phyloP scores from a whole-genome alignment of 2,329 filamentous ascomycete species.

The Dichotomopilus funicola region DNA sequence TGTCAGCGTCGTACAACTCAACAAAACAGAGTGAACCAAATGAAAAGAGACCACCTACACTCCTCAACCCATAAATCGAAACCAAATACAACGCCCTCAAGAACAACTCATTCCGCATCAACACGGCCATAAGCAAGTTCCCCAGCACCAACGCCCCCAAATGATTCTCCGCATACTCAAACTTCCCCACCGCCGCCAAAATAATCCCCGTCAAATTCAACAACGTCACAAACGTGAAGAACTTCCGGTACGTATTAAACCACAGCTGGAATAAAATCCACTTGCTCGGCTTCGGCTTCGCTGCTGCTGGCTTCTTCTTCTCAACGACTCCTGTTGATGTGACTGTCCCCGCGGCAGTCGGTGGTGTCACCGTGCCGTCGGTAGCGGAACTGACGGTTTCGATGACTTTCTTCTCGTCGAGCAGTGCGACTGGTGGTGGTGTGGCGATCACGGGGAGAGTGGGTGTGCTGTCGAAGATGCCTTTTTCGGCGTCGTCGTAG shows the following conservation, averaged over 20 bases:
- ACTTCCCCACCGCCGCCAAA: constrained; percentile 28
- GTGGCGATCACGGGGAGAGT: constrained; percentile 23
- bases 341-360: constrained; percentile 21
- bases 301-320: constrained; percentile 7
- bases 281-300: constrained; percentile 25
- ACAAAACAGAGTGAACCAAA: neutral
- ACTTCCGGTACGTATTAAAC: constrained; percentile 37
- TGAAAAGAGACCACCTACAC: constrained; percentile 25
- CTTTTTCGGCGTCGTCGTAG: constrained; percentile 32
- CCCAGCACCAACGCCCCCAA: constrained; percentile 35
- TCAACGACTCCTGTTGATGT: neutral
- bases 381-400: constrained; percentile 13
- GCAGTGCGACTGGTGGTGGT: constrained; percentile 14
- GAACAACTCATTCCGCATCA: constrained; percentile 37
- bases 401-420: constrained; percentile 21
- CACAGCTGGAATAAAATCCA: constrained; percentile 33
- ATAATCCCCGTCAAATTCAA: constrained; percentile 34
- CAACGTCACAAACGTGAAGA: constrained; percentile 33
- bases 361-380: constrained; percentile 28
- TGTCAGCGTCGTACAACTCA: neutral
- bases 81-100: constrained; percentile 32
- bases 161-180: constrained; percentile 33
- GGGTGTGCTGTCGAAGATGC: constrained; percentile 27
- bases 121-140: constrained; percentile 33
- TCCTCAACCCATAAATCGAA: constrained; percentile 33